A percentile compares a stretch with the other conserved stretches of the same genome.
Evolutionary conservation across 139 green algal species (phyloP).

Genomic region (Chlamydomonas eustigma): DNA sequence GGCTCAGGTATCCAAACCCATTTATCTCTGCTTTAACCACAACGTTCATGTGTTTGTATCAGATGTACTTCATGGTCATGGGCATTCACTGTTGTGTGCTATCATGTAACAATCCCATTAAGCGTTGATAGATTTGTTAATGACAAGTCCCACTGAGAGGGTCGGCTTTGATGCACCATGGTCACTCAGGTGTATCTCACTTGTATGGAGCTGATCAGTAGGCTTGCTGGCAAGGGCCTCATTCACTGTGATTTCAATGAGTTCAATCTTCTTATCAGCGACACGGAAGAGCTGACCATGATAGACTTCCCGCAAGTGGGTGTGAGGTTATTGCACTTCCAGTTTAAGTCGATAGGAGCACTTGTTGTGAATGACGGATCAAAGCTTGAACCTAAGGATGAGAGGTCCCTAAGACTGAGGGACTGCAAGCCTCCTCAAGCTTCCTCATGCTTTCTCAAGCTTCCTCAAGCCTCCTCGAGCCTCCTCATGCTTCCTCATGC

Average conservation of each 20-base stretch:
- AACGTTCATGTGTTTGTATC: background rate
- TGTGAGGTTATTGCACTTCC: no score
- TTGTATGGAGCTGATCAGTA: slow-evolving; percentile 75
- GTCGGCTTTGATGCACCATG: no score
- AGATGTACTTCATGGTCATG: no score
- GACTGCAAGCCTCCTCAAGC: no score
- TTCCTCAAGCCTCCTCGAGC: no score
- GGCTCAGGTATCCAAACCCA: slow-evolving; percentile 14
- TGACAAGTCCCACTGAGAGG: no score
- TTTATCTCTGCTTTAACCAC: background rate
- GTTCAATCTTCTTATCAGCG: slow-evolving; percentile 88
- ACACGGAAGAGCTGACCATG: slow-evolving; percentile 67
- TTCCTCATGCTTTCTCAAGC: no score
- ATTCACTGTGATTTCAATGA: slow-evolving; percentile 99
- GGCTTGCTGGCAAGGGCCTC: slow-evolving; percentile 74
- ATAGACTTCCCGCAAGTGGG: slow-evolving; percentile 98
- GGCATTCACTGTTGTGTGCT: no score
- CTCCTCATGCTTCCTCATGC: no score
- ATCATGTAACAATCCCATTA: no score
- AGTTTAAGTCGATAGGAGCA: background rate
- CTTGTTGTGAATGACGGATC: background rate
- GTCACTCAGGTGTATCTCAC: slow-evolving; percentile 69
- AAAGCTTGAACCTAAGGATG: no score
- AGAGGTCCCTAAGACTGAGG: background rate
- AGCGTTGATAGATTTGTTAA: no score